Conservation (phyloP, 2,329 filamentous ascomycete genomes). For the Aspergillus sp. region DNA sequence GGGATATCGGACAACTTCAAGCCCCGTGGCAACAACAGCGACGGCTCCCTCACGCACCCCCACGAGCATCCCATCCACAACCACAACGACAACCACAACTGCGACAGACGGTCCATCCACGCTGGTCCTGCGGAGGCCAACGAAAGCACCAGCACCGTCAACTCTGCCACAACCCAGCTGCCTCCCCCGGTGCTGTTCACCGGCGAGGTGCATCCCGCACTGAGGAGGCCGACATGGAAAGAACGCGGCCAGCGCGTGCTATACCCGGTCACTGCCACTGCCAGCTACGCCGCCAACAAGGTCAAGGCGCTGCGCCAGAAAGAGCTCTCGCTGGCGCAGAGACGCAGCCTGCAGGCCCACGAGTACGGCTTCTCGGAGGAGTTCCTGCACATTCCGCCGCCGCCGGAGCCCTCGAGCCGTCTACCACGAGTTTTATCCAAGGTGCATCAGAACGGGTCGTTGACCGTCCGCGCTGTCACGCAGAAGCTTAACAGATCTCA, state of each 20-base stretch:
- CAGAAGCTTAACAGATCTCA: neutral
- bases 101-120: neutral
- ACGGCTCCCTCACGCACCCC: too few relatives aligned
- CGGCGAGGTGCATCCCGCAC: too few relatives aligned
- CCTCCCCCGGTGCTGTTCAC: too few relatives aligned
- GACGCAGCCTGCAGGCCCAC: neutral
- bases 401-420: neutral
- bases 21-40: neutral
- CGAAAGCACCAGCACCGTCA: neutral
- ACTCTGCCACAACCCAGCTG: neutral
- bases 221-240: neutral
- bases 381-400: neutral
- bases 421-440: neutral
- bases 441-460: neutral
- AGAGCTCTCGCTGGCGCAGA: neutral
- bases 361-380: conserved; percentile 1
- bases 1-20: neutral
- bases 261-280: neutral
- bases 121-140: neutral
- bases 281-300: neutral
- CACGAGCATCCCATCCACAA: too few relatives aligned
- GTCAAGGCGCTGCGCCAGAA: neutral
- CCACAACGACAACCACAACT: neutral
- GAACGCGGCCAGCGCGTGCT: neutral
- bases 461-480: neutral